Evolutionary conservation across 176 grass and related monocot genomes (phyloP).

Genomic region (Aegilops bicornis): DNA sequence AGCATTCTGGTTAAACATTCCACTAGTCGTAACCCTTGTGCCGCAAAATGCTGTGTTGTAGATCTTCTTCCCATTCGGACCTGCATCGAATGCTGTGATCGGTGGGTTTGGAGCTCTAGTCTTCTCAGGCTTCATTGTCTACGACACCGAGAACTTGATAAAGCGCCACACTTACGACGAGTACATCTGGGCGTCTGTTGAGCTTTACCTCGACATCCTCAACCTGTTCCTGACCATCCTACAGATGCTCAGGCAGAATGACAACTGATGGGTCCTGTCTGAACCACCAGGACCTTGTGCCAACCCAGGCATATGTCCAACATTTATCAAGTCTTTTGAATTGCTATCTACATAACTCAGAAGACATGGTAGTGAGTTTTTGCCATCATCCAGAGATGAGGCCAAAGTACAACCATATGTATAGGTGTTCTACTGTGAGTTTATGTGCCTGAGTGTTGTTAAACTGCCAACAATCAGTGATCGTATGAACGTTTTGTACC

Average conservation of each 20-base stretch:
- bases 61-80: conserved; percentile 92
- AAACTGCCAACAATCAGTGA: not conserved
- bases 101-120: conserved; percentile 82
- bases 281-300: not conserved
- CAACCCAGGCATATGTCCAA: not conserved
- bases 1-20: not conserved
- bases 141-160: conserved; percentile 92
- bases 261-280: conserved; percentile 38
- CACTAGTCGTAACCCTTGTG: not conserved
- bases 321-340: conserved; percentile 11
- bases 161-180: conserved; percentile 93
- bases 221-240: conserved; percentile 89
- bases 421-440: conserved; percentile 3
- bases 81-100: conserved; percentile 64
- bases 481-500: not conserved
- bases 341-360: not conserved
- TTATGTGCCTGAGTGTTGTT: not conserved
- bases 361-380: not conserved
- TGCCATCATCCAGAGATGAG: not conserved
- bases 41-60: conserved; percentile 28
- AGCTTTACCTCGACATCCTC: conserved; percentile 97
- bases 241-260: conserved; percentile 85
- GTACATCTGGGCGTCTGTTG: conserved; percentile 97
- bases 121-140: conserved; percentile 88
- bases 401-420: conserved; percentile 15